Evolutionary conservation across 2,329 filamentous ascomycete species (phyloP).

Genomic region (Cladophialophora carrionii): DNA sequence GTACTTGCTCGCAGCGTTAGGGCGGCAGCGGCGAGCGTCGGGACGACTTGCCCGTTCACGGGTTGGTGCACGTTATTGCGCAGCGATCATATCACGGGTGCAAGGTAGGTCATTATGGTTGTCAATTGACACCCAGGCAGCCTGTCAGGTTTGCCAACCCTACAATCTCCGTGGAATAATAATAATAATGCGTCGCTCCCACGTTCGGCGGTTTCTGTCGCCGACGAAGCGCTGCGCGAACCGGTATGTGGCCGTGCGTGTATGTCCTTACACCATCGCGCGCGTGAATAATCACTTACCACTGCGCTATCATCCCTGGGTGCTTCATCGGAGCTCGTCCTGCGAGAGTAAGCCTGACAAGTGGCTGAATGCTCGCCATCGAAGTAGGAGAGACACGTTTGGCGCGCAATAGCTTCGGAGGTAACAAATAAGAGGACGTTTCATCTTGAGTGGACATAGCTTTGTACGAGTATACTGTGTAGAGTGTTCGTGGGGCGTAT

Average conservation of each 20-base stretch:
- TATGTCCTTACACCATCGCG: background rate
- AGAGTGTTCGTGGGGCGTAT: conserved; percentile 1
- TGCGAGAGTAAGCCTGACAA: background rate
- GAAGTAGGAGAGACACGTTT: background rate
- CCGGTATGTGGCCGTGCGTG: conserved; percentile 6
- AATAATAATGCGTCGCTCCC: background rate
- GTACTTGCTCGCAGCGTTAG: background rate
- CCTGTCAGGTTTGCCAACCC: background rate
- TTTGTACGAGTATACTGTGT: background rate
- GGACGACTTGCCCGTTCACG: background rate
- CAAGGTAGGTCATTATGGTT: background rate
- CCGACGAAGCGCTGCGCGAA: background rate
- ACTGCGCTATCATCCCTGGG: background rate
- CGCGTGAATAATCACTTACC: background rate
- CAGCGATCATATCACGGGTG: background rate
- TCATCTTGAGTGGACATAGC: background rate
- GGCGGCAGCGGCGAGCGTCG: background rate
- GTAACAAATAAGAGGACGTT: background rate
- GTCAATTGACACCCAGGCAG: no score
- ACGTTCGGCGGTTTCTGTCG: background rate
- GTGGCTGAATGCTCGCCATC: background rate
- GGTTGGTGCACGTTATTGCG: background rate
- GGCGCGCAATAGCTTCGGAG: background rate
- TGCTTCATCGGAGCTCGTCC: background rate
- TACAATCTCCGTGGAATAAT: conserved; percentile 2